Evolutionary conservation across 768 basidiomycete species (phyloP).

Genomic region (Xanthoconium stramineum): DNA sequence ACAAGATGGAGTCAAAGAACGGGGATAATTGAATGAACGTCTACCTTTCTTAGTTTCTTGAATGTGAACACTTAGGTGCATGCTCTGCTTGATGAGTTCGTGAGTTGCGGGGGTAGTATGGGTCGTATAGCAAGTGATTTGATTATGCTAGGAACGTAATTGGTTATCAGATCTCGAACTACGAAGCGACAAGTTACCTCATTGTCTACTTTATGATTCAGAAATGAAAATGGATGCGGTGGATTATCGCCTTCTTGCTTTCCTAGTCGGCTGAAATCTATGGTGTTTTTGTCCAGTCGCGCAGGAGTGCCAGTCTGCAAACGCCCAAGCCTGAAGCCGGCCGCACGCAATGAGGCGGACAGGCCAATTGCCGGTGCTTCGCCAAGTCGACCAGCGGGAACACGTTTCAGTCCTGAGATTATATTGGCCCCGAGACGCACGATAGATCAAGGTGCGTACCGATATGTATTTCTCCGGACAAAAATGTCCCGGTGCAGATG

Average conservation of each 20-base stretch:
- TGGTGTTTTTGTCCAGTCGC: constrained; percentile 64
- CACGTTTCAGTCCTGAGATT: constrained; percentile 57
- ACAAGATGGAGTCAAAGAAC: not conserved
- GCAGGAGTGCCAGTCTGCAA: constrained; percentile 89
- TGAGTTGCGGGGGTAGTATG: constrained; percentile 72
- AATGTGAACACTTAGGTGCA: constrained; percentile 80
- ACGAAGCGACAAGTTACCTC: constrained; percentile 41
- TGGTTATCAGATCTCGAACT: not conserved
- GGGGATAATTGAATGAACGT: not conserved
- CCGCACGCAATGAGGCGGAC: constrained; percentile 67
- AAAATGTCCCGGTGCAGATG: constrained; percentile 88
- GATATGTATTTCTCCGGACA: constrained; percentile 89
- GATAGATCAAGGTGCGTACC: constrained; percentile 40
- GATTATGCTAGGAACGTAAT: constrained; percentile 52
- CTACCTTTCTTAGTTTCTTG: constrained; percentile 85
- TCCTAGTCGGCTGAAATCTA: constrained; percentile 61
- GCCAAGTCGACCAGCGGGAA: constrained; percentile 74
- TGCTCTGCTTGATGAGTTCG: constrained; percentile 65
- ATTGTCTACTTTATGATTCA: constrained; percentile 67
- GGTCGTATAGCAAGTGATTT: constrained; percentile 72
- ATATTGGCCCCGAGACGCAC: not conserved
- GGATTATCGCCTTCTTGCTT: constrained; percentile 63
- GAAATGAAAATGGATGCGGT: constrained; percentile 74
- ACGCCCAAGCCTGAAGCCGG: constrained; percentile 80
- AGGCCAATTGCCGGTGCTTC: constrained; percentile 72